phyloP scores from a whole-genome alignment of 768 basidiomycete species.

The Cantharellus anzutake region DNA sequence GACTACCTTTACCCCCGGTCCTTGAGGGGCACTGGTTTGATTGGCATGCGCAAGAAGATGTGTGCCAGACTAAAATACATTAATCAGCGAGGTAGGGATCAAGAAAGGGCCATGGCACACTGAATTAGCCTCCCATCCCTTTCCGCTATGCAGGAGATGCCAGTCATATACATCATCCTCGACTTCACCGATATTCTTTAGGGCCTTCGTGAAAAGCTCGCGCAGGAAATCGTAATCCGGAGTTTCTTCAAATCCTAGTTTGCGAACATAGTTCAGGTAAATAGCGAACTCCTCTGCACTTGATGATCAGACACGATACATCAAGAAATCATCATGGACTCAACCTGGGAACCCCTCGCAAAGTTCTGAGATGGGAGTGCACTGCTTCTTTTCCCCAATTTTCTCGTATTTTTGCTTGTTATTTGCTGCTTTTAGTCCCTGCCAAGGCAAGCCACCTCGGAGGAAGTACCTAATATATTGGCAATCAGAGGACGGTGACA shows the following conservation, averaged over 20 bases:
- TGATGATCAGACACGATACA: slow-evolving; percentile 1
- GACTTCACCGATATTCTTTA: slow-evolving; percentile 76
- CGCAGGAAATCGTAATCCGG: slow-evolving; percentile 97
- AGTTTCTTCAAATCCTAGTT: slow-evolving; percentile 96
- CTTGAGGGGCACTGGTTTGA: neutral
- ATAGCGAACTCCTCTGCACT: slow-evolving; percentile 87
- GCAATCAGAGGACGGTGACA: no score
- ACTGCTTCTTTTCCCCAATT: slow-evolving; percentile 99
- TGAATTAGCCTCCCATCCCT: slow-evolving; percentile 80
- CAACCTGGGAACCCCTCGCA: slow-evolving; percentile 88
- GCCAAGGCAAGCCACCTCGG: slow-evolving; percentile 94
- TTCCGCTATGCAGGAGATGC: slow-evolving; percentile 83
- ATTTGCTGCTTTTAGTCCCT: slow-evolving; percentile 95
- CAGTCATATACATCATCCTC: slow-evolving; percentile 95
- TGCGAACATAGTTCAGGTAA: slow-evolving; percentile 97
- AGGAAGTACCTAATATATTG: slow-evolving; percentile 46
- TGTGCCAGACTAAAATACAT: neutral
- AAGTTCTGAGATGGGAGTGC: slow-evolving; percentile 91
- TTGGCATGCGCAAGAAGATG: neutral
- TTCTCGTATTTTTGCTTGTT: slow-evolving; percentile 99
- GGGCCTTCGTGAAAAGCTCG: slow-evolving; percentile 82
- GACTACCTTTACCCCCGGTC: neutral
- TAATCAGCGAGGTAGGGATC: neutral
- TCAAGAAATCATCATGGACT: slow-evolving; percentile 11
- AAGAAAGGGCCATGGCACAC: slow-evolving; percentile 24